Evolutionary conservation across 441 rosid genomes (phyloP).

Genomic region (Metrosideros polymorpha): DNA sequence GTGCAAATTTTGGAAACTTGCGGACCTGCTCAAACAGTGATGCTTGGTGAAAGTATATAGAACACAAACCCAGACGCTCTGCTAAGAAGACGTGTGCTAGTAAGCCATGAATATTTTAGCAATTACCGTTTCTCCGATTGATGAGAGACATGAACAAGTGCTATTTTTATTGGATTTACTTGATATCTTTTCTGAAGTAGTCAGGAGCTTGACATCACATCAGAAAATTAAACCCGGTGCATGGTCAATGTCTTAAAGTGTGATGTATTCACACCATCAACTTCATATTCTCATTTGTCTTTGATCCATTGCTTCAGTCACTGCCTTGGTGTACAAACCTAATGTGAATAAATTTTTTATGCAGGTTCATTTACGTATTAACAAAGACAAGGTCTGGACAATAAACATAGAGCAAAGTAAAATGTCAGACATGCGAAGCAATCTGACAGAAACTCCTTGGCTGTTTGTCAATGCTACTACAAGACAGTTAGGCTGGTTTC

Average conservation of each 20-base stretch:
- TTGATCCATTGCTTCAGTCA: neutral
- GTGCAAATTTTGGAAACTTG: neutral
- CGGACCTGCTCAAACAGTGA: neutral
- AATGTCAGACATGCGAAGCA: slow-evolving; percentile 1
- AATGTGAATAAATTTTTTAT: neutral
- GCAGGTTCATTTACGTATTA: slow-evolving; percentile 28
- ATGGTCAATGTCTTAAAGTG: neutral
- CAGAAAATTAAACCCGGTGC: neutral
- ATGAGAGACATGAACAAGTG: neutral
- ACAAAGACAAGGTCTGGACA: slow-evolving; percentile 12
- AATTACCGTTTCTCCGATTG: neutral
- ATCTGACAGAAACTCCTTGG: slow-evolving; percentile 9
- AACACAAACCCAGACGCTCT: neutral
- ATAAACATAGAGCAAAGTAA: neutral
- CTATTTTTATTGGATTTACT: neutral
- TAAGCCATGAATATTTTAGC: neutral
- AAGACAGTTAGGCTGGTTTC: slow-evolving; percentile 7
- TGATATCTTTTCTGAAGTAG: neutral
- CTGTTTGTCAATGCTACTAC: slow-evolving; percentile 16
- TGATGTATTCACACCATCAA: neutral
- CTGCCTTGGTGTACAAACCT: neutral
- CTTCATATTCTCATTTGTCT: neutral
- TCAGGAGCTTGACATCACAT: neutral
- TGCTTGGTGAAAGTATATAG: neutral
- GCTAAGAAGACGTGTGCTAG: neutral